phyloP scores from a whole-genome alignment of 2,329 filamentous ascomycete genomes.

The Talaromyces funiculosus region DNA sequence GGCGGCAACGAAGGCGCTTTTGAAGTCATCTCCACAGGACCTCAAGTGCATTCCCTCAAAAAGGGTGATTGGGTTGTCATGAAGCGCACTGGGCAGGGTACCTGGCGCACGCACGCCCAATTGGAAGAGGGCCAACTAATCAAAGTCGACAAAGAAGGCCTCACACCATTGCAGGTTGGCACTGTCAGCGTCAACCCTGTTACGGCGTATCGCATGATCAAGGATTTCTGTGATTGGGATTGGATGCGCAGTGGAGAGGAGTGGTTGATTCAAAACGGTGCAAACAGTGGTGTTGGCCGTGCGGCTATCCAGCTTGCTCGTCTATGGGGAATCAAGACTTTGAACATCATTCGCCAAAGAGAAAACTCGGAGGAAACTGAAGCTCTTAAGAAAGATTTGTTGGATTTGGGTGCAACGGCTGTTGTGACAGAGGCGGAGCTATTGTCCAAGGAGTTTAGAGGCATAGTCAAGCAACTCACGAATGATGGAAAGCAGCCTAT shows the following conservation, averaged over 20 bases:
- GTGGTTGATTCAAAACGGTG: conserved; percentile 97
- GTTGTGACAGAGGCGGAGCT: conserved; percentile 60
- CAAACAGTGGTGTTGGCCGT: conserved; percentile 86
- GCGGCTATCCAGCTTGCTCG: conserved; percentile 82
- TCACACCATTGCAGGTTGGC: conserved; percentile 72
- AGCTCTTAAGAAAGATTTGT: conserved; percentile 56
- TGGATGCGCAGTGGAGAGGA: conserved; percentile 60
- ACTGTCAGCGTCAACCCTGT: conserved; percentile 91
- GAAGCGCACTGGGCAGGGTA: conserved; percentile 74
- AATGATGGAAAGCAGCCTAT: conserved; percentile 66
- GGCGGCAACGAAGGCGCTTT: conserved; percentile 80
- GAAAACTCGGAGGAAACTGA: conserved; percentile 60
- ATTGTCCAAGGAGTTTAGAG: conserved; percentile 38
- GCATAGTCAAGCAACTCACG: conserved; percentile 61
- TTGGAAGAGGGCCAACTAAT: conserved; percentile 58
- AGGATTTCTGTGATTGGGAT: conserved; percentile 60
- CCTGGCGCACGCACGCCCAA: conserved; percentile 88
- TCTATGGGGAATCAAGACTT: conserved; percentile 82
- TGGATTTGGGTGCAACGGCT: conserved; percentile 56
- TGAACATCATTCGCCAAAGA: conserved; percentile 80
- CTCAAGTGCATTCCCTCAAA: conserved; percentile 54
- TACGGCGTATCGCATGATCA: conserved; percentile 89
- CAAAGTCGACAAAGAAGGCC: conserved; percentile 62
- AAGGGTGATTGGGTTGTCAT: conserved; percentile 95
- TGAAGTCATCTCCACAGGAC: conserved; percentile 70